Evolutionary conservation across 2,329 filamentous ascomycete genomes (phyloP).

Genomic region (Pseudocercospora ulei): DNA sequence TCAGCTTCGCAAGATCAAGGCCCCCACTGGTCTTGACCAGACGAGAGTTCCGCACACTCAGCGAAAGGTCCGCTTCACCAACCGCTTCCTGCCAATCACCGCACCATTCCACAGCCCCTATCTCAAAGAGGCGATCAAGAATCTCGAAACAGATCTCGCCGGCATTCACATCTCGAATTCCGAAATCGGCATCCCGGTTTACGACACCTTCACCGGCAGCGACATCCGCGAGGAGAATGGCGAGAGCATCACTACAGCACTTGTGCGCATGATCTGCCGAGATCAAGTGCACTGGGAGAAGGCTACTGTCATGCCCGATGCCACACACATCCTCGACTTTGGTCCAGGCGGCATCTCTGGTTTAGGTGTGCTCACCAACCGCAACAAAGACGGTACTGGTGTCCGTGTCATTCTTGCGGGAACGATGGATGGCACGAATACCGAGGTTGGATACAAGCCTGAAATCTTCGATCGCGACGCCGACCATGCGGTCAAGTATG

Average conservation of each 20-base stretch:
- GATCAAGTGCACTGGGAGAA: constrained; percentile 95
- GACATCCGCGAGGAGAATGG: constrained; percentile 61
- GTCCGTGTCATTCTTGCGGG: constrained; percentile 93
- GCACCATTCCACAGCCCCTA: constrained; percentile 98
- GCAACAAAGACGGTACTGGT: constrained; percentile 97
- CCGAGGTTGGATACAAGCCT: constrained; percentile 92
- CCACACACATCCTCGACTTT: constrained; percentile 93
- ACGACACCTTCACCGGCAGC: constrained; percentile 77
- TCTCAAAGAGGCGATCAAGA: constrained; percentile 66
- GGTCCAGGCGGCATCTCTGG: constrained; percentile 95
- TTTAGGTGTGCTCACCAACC: constrained; percentile 88
- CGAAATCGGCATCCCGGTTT: constrained; percentile 73
- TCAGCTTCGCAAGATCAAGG: constrained; percentile 91
- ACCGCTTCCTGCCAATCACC: constrained; percentile 94
- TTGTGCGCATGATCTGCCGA: constrained; percentile 87
- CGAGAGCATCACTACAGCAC: constrained; percentile 71
- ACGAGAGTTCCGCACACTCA: constrained; percentile 89
- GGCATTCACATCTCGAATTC: constrained; percentile 65
- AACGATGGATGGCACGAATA: constrained; percentile 78
- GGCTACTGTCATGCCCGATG: constrained; percentile 79
- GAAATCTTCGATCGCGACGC: constrained; percentile 95
- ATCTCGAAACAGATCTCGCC: constrained; percentile 80
- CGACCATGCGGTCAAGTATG: constrained; percentile 87
- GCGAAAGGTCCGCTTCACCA: constrained; percentile 91
- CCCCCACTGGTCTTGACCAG: constrained; percentile 92